Percentiles rank a stretch among this genome's conserved stretches.
Evolutionary conservation across 2,329 filamentous ascomycete species (phyloP).

Genomic region (Colletotrichum camelliae): DNA sequence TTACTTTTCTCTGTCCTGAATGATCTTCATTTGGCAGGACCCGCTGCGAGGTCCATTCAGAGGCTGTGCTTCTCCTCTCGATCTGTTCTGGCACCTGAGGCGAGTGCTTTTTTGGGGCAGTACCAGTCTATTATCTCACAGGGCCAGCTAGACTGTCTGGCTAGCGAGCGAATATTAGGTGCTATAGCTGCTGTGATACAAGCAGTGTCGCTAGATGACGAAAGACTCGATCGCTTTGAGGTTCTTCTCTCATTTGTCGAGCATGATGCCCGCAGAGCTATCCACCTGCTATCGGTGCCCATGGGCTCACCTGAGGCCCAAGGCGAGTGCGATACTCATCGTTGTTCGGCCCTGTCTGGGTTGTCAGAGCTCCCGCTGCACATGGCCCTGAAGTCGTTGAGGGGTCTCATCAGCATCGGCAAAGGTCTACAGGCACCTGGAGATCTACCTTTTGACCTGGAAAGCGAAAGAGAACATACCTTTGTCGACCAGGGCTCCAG

Average conservation of each 20-base stretch:
- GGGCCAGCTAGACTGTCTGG: conserved; percentile 68
- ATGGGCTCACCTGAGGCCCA: conserved; percentile 27
- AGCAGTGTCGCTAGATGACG: conserved; percentile 54
- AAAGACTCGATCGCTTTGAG: conserved; percentile 47
- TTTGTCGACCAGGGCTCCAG: conserved; percentile 21
- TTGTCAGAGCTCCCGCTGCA: conserved; percentile 51
- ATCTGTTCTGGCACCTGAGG: conserved; percentile 68
- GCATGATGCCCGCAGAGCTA: conserved; percentile 48
- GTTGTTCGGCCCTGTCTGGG: neutral
- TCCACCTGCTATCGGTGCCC: conserved; percentile 30
- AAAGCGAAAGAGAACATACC: conserved; percentile 46
- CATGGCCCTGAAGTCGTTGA: conserved; percentile 60
- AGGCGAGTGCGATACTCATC: neutral
- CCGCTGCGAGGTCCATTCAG: conserved; percentile 76
- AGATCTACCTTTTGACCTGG: conserved; percentile 72
- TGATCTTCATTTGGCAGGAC: conserved; percentile 65
- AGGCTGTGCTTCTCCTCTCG: conserved; percentile 80
- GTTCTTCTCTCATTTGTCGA: conserved; percentile 67
- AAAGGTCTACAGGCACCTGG: conserved; percentile 73
- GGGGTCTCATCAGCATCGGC: conserved; percentile 73
- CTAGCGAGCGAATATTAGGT: conserved; percentile 75
- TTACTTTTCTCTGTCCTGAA: conserved; percentile 76
- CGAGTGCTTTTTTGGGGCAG: conserved; percentile 72
- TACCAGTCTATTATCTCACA: conserved; percentile 69
- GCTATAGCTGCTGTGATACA: conserved; percentile 80